These are phyloP conservation scores for Macrophomina phaseolina DNA, from an alignment of 2,329 filamentous ascomycete genomes.

Conservation along the genomic window DNA sequence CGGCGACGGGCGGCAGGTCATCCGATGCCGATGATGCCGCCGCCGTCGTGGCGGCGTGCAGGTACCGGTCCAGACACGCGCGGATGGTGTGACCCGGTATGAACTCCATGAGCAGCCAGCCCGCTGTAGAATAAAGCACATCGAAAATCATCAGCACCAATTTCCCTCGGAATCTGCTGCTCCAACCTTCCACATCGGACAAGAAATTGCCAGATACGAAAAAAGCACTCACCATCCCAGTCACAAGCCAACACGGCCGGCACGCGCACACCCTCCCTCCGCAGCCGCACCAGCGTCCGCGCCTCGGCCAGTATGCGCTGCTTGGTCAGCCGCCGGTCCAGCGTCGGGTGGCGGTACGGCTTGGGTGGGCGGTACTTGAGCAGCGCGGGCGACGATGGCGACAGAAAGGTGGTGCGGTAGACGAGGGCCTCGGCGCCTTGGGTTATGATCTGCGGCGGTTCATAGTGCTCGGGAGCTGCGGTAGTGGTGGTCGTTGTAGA, in stretches of 20 bases:
- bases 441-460: constrained; percentile 65
- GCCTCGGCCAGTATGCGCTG: constrained; percentile 89
- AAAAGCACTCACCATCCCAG: constrained; percentile 58
- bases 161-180: constrained; percentile 55
- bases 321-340: constrained; percentile 85
- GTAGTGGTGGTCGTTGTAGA: constrained; percentile 10
- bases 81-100: constrained; percentile 26
- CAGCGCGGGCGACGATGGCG: constrained; percentile 70
- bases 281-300: constrained; percentile 78
- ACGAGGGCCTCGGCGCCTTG: constrained; percentile 97
- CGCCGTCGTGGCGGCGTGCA: constrained; percentile 17
- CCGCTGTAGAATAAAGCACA: background rate
- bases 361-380: constrained; percentile 93
- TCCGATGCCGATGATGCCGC: background rate
- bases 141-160: constrained; percentile 20
- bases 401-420: constrained; percentile 83
- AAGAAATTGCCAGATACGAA: constrained; percentile 29
- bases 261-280: constrained; percentile 78
- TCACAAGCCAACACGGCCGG: constrained; percentile 77
- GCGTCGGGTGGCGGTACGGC: constrained; percentile 85
- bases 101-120: constrained; percentile 28
- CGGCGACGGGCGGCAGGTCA: background rate
- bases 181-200: constrained; percentile 56
- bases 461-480: background rate
- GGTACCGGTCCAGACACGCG: constrained; percentile 25